Evolutionary conservation across 345 rosid genomes (phyloP).

Genomic region (Psidium guajava): DNA sequence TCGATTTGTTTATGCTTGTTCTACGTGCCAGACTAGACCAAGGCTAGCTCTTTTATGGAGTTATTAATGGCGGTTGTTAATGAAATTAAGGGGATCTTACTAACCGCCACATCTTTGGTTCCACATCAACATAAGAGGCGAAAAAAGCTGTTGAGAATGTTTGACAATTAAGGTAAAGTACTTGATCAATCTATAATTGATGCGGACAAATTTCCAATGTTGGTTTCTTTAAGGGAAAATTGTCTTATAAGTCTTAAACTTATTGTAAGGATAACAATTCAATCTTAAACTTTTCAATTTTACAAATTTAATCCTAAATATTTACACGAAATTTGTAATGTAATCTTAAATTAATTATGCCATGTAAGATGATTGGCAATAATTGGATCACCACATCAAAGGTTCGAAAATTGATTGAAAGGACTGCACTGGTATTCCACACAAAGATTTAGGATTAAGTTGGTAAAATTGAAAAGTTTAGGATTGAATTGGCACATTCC

Average conservation of each 20-base stretch:
- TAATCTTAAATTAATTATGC: not conserved
- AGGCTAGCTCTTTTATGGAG: not conserved
- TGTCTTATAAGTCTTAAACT: not conserved
- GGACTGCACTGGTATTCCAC: not conserved
- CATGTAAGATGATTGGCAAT: accelerated
- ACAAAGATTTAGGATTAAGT: accelerated
- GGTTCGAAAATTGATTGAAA: not conserved
- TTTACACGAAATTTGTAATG: not conserved
- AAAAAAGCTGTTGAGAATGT: not conserved
- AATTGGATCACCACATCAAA: accelerated
- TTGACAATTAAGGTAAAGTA: not conserved
- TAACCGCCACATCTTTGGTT: not conserved
- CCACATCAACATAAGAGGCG: not conserved
- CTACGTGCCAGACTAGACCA: not conserved
- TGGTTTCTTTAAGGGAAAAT: not conserved
- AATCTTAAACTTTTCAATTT: not conserved
- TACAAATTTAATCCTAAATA: accelerated
- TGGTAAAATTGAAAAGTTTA: not conserved
- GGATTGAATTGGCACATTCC: not conserved
- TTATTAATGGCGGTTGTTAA: not conserved
- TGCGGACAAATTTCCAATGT: not conserved
- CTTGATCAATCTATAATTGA: not conserved
- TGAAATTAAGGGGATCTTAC: not conserved
- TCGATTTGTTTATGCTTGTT: not conserved
- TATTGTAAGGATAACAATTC: not conserved